Base-by-base conservation (phyloP, 2,329 filamentous ascomycete species). In the Knufia fluminis region DNA sequence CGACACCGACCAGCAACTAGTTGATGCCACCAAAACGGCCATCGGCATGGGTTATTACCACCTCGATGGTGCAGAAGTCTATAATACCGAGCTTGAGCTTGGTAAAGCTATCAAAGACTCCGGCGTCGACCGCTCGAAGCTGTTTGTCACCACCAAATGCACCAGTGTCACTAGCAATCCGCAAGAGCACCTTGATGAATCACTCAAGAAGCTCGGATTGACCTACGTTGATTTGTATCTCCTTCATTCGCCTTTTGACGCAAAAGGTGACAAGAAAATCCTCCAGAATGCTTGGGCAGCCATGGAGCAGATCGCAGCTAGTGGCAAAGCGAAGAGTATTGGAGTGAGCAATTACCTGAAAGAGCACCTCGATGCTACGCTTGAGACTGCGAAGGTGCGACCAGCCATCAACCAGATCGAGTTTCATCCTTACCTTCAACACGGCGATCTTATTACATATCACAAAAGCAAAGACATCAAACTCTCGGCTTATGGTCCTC, bases 211-310 rank as follows among this genome's bases (percentile, higher is more conserved):
- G 61, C 64, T 83, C 28, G 72, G 76, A 48, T 59, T 82, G 4
- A 73, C 78, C 36, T 77, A 83, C 58, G 77, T 83, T 14, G 80
- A 84, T 54, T 63, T 83, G 73, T 82, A 80, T 58, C 66, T 83
- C 12, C 81, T 83, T 53, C 80, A 83, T 59, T 64, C 70, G 2
- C 80, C 79, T 0, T 83, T 78, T 65, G 79, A 75, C 54, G 72
- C 71, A 33, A 70, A 75, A 40, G 69, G 70, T 0, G 73, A 78
- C 43, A 49, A 55, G 20, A 65, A 65, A 24, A 71, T 78, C 12
- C 69, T 82, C 14, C 78, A 82, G 61, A 61, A 67, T 26, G 72
- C 75, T 39, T 83, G 79, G 79, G 71, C 72, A 33, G 67, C 71
- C 4, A 79, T 83, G 77, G 79, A 83, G 59, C 64, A 70, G 33